phyloP scores from a whole-genome alignment of 139 green algal genomes.

The Monoraphidium neglectum region DNA sequence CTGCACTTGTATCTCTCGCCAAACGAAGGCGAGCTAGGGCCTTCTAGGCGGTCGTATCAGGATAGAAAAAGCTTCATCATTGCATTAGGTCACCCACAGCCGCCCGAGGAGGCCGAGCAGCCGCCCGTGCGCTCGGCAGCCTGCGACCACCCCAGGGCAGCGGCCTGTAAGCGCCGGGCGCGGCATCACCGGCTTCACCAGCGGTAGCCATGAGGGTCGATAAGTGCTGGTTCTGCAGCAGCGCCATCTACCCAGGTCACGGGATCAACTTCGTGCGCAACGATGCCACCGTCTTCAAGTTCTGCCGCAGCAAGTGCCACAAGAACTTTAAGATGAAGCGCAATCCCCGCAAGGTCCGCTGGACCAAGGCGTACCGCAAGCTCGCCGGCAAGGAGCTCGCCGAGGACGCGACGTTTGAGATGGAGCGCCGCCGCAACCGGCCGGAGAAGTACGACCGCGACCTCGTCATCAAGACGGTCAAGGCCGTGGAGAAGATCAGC shows the following conservation, averaged over 20 bases:
- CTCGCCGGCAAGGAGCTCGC: constrained; percentile 94
- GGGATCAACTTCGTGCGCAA: constrained; percentile 98
- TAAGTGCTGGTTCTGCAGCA: constrained; percentile 99
- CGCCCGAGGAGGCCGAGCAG: too few relatives aligned
- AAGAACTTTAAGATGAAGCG: constrained; percentile 99
- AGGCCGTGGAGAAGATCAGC: constrained; percentile 89
- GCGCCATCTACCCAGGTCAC: constrained; percentile 94
- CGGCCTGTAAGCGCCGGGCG: neutral
- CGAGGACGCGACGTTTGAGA: constrained; percentile 95
- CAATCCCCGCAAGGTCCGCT: constrained; percentile 96
- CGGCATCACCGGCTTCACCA: neutral
- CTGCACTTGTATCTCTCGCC: too few relatives aligned
- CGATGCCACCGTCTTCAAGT: constrained; percentile 90
- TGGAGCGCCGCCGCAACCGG: constrained; percentile 94
- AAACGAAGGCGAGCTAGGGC: too few relatives aligned
- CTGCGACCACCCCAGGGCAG: neutral
- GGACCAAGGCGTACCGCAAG: constrained; percentile 97
- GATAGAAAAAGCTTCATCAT: too few relatives aligned
- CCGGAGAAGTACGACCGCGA: constrained; percentile 97
- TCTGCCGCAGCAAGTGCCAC: constrained; percentile 98
- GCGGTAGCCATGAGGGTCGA: constrained; percentile 88
- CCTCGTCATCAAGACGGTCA: constrained; percentile 88
- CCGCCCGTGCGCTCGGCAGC: too few relatives aligned
- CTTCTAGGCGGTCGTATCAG: too few relatives aligned
- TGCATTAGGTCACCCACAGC: too few relatives aligned